Evolutionary conservation across 2,329 filamentous ascomycete genomes (phyloP).

Genomic region (Xenoacremonium recifei): DNA sequence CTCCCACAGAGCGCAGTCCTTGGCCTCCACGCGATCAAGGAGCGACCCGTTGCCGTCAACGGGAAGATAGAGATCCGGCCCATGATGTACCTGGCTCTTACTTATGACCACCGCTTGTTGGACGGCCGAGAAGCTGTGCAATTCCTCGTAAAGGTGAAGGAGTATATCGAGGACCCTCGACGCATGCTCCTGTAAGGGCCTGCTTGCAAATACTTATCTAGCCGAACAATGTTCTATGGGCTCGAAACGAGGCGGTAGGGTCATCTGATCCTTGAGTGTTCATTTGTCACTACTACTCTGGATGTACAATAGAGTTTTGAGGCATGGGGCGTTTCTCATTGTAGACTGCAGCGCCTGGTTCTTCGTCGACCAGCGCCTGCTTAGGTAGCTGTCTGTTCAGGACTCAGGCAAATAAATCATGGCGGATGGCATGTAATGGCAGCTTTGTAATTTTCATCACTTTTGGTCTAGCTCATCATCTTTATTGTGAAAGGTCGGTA

Average conservation of each 20-base stretch:
- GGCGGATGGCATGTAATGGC: too few species aligned
- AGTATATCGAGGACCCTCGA: slow-evolving; percentile 92
- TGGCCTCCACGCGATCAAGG: slow-evolving; percentile 95
- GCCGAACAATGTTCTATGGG: slow-evolving; percentile 13
- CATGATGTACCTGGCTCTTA: slow-evolving; percentile 99
- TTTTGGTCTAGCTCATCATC: too few species aligned
- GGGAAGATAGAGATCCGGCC: slow-evolving; percentile 94
- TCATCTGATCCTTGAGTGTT: background rate
- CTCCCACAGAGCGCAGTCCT: slow-evolving; percentile 89
- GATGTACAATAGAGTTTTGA: slow-evolving; percentile 11
- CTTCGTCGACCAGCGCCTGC: too few species aligned
- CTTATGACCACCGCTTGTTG: slow-evolving; percentile 93
- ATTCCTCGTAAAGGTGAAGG: slow-evolving; percentile 96
- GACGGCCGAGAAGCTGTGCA: slow-evolving; percentile 95
- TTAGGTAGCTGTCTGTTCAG: too few species aligned
- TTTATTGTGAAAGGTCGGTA: too few species aligned
- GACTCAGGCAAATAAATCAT: too few species aligned
- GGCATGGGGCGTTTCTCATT: background rate
- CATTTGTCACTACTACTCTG: slow-evolving; percentile 3
- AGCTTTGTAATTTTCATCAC: too few species aligned
- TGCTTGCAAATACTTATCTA: slow-evolving; percentile 2
- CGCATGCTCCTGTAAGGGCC: slow-evolving; percentile 75
- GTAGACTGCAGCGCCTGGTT: slow-evolving; percentile 1
- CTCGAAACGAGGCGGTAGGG: background rate
- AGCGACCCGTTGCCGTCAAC: slow-evolving; percentile 83